phyloP scores from a whole-genome alignment of 352 stramenopile genomes.

The Phytophthora capsici region DNA sequence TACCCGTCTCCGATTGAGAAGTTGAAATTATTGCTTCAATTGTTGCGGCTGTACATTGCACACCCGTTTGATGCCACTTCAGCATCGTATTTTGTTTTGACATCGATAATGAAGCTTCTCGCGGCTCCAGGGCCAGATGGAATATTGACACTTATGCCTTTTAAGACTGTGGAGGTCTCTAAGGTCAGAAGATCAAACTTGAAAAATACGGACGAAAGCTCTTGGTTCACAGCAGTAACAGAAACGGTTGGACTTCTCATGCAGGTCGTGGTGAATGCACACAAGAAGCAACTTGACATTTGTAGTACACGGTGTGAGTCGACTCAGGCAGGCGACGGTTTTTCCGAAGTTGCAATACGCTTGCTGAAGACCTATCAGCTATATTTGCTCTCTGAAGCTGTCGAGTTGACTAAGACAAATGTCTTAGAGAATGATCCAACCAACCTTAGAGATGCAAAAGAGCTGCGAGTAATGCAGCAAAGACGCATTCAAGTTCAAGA shows the following conservation, averaged over 20 bases:
- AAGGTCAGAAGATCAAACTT: slow-evolving; percentile 5
- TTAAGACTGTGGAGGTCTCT: slow-evolving; percentile 13
- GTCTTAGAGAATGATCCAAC: slow-evolving; percentile 4
- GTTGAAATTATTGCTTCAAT: slow-evolving; percentile 64
- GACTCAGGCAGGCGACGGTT: slow-evolving; percentile 4
- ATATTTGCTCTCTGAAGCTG: slow-evolving; percentile 74
- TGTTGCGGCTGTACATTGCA: slow-evolving; percentile 57
- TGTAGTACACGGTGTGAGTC: slow-evolving; percentile 4
- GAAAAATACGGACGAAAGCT: slow-evolving; percentile 8
- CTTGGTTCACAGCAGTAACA: slow-evolving; percentile 34
- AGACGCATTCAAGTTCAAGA: slow-evolving; percentile 73
- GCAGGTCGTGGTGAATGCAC: slow-evolving; percentile 37
- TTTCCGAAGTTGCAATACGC: slow-evolving; percentile 51
- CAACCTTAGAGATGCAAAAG: slow-evolving; percentile 8
- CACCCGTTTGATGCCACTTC: slow-evolving; percentile 37
- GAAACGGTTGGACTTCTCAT: slow-evolving; percentile 54
- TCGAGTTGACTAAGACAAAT: slow-evolving; percentile 66
- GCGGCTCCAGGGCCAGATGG: slow-evolving; percentile 62
- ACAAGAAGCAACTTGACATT: slow-evolving; percentile 23
- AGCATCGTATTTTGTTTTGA: slow-evolving; percentile 62
- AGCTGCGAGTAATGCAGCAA: slow-evolving; percentile 13
- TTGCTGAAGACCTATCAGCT: slow-evolving; percentile 82
- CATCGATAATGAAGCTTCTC: slow-evolving; percentile 61
- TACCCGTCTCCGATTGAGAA: slow-evolving; percentile 73
- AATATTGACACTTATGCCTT: slow-evolving; percentile 75